A percentile compares a stretch with the other conserved stretches of the same genome.
Conservation (phyloP, 2,329 filamentous ascomycete genomes). For the Fusarium sp. region DNA sequence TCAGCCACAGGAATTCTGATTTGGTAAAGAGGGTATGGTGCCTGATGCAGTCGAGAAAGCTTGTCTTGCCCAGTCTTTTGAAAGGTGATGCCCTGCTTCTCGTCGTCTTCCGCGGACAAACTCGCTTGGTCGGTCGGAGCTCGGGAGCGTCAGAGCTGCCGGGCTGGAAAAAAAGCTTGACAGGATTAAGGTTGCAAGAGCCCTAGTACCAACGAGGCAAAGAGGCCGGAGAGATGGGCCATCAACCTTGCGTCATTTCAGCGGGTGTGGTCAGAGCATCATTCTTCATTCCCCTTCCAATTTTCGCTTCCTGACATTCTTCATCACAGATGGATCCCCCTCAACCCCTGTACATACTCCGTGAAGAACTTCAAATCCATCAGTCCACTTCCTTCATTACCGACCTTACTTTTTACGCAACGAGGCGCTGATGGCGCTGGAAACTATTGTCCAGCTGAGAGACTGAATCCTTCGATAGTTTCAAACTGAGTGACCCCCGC, state of each 20-base stretch:
- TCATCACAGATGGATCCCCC: not conserved
- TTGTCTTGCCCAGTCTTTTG: not conserved
- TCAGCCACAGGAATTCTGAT: not conserved
- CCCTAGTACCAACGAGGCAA: not conserved
- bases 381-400: not conserved
- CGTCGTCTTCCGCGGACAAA: not conserved
- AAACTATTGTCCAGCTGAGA: not conserved
- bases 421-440: not conserved
- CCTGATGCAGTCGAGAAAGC: not conserved
- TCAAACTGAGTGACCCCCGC: not conserved
- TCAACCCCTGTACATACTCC: not conserved
- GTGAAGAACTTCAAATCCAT: not conserved
- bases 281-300: not conserved
- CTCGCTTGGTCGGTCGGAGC: not conserved
- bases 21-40: not conserved
- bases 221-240: not conserved
- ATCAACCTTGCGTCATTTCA: slow-evolving; percentile 1
- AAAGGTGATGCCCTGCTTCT: not conserved
- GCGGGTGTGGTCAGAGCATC: not conserved
- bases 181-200: not conserved
- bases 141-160: not conserved
- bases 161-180: not conserved
- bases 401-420: not conserved
- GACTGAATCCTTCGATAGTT: slow-evolving; percentile 1
- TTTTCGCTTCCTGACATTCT: not conserved